Base-by-base conservation (phyloP, 2,329 filamentous ascomycete species). In the Cladophialophora carrionii region DNA sequence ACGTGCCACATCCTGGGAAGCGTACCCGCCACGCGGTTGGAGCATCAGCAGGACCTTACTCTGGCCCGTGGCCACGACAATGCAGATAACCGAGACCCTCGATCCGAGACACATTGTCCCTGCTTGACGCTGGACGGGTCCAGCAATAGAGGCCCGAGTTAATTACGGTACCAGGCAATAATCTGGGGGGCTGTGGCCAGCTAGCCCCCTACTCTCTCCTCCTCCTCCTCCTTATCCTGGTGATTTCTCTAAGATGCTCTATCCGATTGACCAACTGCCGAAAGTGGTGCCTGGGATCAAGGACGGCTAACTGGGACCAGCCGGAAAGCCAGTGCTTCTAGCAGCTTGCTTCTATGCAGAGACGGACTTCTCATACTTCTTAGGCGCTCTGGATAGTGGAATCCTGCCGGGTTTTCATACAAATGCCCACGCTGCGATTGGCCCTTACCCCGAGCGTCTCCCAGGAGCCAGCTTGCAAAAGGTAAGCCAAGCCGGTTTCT, bases 201-300 rank as follows among this genome's bases (percentile, higher is more conserved):
- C n/a, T n/a, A 7, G 37, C 14, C 17, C 17, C n/a, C 17, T 20
- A 2, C 17, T 12, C 37, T 43, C 37, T 43, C 37, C 37, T n/a
- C 17, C 17, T n/a, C 26, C 26, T 29, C 6, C 26, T 29, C 26
- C 26, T 29, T 34, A 2, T 54, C 29, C 29, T 54, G 52, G 29
- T n/a, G 37, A n/a, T 8, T 43, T 1, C 17, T 43, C 17, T 6
- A 43, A 43, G 14, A n/a, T 17, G 6, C 6, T 41, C 37, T 29
- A 20, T 32, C 52, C 29, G n/a, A n/a, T n/a, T 9, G 29, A 34
- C 29, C 52, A 54, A 54, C 24, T 54, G 52, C 52, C 52, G 52
- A 54, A 52, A 54, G 52, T 54, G 52, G 52, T 54, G 52, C 52
- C 26, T 51, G 32, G 29, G 29, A 10, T 54, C 52, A 29, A 20